A percentile compares a stretch with the other conserved stretches of the same genome.
Evolutionary conservation across 1,139 yeast species (phyloP).

Genomic region (Blastobotrys indianensis): DNA sequence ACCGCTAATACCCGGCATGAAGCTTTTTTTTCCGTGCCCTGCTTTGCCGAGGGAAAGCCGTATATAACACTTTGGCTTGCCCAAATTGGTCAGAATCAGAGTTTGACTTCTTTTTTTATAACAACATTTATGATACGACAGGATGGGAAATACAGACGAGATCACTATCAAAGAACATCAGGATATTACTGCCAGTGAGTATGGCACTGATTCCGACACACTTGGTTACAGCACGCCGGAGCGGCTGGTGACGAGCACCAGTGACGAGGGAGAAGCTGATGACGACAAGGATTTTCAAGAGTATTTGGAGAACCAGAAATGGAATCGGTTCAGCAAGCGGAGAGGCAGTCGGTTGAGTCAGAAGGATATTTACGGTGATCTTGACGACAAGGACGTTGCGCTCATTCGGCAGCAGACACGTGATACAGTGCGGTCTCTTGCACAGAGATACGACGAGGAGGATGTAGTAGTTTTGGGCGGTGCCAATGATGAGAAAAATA

Average conservation of each 20-base stretch:
- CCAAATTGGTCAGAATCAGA: too few species aligned
- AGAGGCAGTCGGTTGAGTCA: slow-evolving; percentile 3
- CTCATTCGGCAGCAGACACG: slow-evolving; percentile 25
- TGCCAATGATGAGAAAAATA: slow-evolving; percentile 15
- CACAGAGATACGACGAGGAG: slow-evolving; percentile 17
- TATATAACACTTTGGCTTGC: too few species aligned
- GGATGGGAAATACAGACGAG: slow-evolving; percentile 47
- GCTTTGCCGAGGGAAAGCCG: too few species aligned
- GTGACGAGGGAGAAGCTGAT: too few species aligned
- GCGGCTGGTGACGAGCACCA: too few species aligned
- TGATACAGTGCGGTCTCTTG: slow-evolving; percentile 24
- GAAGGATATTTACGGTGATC: slow-evolving; percentile 25
- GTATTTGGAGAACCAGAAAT: too few species aligned
- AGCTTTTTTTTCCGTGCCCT: too few species aligned
- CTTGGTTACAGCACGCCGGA: slow-evolving; percentile 39
- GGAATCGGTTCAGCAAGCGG: too few species aligned
- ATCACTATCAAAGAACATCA: slow-evolving; percentile 65
- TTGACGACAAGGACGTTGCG: slow-evolving; percentile 12
- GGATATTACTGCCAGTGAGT: slow-evolving; percentile 67
- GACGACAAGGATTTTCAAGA: too few species aligned
- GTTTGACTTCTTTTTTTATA: too few species aligned
- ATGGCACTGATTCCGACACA: slow-evolving; percentile 53
- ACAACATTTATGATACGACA: too few species aligned
- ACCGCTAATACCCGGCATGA: slow-evolving; percentile 30
- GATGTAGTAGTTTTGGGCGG: slow-evolving; percentile 17